A percentile compares a stretch with the other conserved stretches of the same genome.
phyloP scores from a whole-genome alignment of 352 stramenopile genomes.

The Globisporangium takayamanum region DNA sequence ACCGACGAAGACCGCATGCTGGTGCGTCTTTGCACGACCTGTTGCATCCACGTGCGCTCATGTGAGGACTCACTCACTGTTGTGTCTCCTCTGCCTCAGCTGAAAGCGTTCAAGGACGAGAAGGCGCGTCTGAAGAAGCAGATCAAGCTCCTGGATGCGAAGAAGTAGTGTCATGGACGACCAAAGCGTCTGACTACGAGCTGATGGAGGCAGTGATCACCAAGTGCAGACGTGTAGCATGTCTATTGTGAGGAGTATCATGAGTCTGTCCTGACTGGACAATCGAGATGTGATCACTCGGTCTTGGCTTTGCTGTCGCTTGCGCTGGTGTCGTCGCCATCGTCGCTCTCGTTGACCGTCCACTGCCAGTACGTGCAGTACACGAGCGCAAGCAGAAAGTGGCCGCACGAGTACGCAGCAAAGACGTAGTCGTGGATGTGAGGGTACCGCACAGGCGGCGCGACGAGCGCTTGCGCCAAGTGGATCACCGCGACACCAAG shows the following conservation, averaged over 20 bases:
- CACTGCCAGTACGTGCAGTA: slow-evolving; percentile 87
- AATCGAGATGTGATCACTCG: slow-evolving; percentile 22
- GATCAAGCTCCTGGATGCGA: slow-evolving; percentile 68
- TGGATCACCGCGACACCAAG: slow-evolving; percentile 51
- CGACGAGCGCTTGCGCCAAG: slow-evolving; percentile 35
- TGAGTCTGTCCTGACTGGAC: neutral
- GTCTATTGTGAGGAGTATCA: neutral
- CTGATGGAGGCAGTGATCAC: no score
- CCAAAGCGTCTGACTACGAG: no score
- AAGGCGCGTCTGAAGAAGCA: slow-evolving; percentile 82
- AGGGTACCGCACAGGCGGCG: slow-evolving; percentile 49
- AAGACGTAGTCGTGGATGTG: slow-evolving; percentile 87
- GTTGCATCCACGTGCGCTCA: neutral
- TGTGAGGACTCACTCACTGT: neutral
- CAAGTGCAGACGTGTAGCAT: neutral
- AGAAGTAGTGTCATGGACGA: slow-evolving; percentile 25
- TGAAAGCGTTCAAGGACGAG: slow-evolving; percentile 83
- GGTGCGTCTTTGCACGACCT: slow-evolving; percentile 21
- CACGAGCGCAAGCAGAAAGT: slow-evolving; percentile 62
- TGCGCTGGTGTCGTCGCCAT: neutral
- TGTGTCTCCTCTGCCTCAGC: slow-evolving; percentile 18
- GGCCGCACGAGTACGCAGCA: slow-evolving; percentile 66
- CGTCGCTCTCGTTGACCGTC: slow-evolving; percentile 25
- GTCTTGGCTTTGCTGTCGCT: slow-evolving; percentile 25
- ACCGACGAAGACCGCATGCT: slow-evolving; percentile 75